Conservation (phyloP, 768 basidiomycete species). For the Paxillus ammoniavirescens region DNA sequence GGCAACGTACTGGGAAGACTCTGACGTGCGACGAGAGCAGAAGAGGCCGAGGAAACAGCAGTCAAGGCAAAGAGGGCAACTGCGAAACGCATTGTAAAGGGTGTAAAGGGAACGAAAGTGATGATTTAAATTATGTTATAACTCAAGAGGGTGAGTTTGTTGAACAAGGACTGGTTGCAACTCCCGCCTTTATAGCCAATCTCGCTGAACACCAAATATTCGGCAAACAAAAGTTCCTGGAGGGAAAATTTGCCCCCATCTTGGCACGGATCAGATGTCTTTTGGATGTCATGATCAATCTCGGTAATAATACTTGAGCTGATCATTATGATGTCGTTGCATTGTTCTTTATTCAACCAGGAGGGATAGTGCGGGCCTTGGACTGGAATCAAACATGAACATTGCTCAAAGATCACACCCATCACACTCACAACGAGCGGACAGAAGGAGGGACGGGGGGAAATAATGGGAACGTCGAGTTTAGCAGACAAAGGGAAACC, state of each 20-base stretch:
- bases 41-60: constrained; percentile 14
- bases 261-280: neutral
- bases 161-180: neutral
- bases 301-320: constrained; percentile 1
- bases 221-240: constrained; percentile 3
- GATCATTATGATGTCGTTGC: neutral
- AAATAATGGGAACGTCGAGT: neutral
- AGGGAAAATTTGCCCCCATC: neutral
- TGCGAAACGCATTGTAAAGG: constrained; percentile 17
- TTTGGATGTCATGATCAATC: no score
- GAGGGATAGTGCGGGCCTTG: neutral
- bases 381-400: neutral
- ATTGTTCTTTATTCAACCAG: constrained; percentile 4
- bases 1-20: constrained; percentile 21
- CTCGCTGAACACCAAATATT: neutral
- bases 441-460: neutral
- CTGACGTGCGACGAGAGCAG: constrained; percentile 20
- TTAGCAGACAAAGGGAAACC: constrained; percentile 10
- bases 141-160: constrained; percentile 33
- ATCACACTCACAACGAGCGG: neutral
- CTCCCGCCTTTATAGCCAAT: neutral
- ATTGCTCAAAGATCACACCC: neutral
- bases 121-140: neutral
- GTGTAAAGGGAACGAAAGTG: neutral
- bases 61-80: constrained; percentile 14